Base-by-base conservation (phyloP, 441 rosid species). In the Erodium trifolium region DNA sequence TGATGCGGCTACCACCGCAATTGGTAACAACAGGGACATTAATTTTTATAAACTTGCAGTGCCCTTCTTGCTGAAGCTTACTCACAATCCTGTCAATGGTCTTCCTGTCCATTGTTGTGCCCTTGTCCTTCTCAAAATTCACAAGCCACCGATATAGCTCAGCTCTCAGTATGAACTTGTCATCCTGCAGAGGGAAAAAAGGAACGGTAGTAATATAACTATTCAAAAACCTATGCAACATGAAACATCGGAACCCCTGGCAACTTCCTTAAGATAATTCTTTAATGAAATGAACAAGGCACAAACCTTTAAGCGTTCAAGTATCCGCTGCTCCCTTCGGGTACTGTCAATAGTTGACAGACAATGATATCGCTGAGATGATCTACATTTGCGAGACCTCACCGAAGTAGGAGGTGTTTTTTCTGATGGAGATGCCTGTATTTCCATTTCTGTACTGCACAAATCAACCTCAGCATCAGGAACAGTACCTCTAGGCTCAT, bases 21-120 rank as follows among this genome's bases (percentile, higher is more conserved):
- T 90, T 89, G 63, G 99, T 84, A 67, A 90, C 84, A 80, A 72
- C 80, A 76, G 99, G 99, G 67, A 92, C 88, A 76, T 80, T 72
- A 53, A 92, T 71, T 47, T 73, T 57, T 74, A 84, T 71, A 62
- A 90, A 83, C 79, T 80, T 92, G 85, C 98, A 95, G 67, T 69
- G 85, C 31, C 97, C 99, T 82, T 87, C 83, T 70, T 85, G 81
- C 83, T 95, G 92, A 87, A 95, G 95, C 77, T 89, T 95, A 39
- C 70, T 71, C 71, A 95, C 74, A 67, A 89, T 82, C 71, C 98
- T 82, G 70, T 85, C 93, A 71, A 89, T 78, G 63, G 96, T 87
- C 87, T 82, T 92, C 79, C 96, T 88, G 78, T 92, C 99, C 82
- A 88, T 76, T 72, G 77, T 79, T 67, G 95, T 79, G 77, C 83